Evolutionary conservation across 306 rosid genomes (phyloP).

Genomic region (Chamaecrista fasciculata): DNA sequence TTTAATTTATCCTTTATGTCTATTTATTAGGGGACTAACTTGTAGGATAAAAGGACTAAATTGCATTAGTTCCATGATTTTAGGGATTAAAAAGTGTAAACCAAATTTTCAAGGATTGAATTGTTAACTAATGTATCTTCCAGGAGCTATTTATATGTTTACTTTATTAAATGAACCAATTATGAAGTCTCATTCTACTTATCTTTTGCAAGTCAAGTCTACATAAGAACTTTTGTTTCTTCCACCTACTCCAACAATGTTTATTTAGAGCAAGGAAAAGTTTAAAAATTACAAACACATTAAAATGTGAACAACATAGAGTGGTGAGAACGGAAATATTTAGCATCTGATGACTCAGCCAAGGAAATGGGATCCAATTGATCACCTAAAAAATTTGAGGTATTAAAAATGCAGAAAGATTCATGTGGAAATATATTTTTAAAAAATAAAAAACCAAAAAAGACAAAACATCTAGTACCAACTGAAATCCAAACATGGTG

Average conservation of each 20-base stretch:
- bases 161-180: no score
- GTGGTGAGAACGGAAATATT: neutral
- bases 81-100: no score
- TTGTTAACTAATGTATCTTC: no score
- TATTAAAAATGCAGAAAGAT: conserved; percentile 23
- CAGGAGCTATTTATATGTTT: no score
- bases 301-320: conserved; percentile 4
- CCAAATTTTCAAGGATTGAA: no score
- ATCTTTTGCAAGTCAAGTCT: neutral
- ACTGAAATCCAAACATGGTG: neutral
- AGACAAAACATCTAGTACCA: neutral
- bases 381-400: conserved; percentile 3
- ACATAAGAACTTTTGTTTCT: neutral
- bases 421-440: neutral
- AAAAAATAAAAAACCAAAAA: neutral
- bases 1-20: no score
- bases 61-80: no score
- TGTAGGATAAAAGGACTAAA: no score
- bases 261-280: neutral
- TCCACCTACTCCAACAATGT: neutral
- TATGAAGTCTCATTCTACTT: no score
- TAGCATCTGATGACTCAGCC: neutral
- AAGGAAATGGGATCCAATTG: neutral
- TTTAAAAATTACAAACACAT: neutral
- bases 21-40: no score